Base-by-base conservation (phyloP, 2,329 filamentous ascomycete species). In the Magnaporthiopsis poae region DNA sequence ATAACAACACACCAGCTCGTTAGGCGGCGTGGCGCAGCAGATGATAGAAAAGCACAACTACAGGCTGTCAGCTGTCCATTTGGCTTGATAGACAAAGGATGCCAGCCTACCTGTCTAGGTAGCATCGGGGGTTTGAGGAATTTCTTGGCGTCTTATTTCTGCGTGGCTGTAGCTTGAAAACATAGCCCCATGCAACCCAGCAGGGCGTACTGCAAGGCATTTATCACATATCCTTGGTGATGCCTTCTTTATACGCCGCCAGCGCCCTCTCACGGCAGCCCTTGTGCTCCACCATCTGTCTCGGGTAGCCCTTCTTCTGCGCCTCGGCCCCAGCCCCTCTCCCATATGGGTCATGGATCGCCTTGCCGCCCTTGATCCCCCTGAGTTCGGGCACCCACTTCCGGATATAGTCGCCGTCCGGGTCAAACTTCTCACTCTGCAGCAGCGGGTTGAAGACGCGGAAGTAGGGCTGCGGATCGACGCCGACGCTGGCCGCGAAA, bases 371-470 rank as follows among this genome's bases (percentile, higher is more conserved):
- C 71, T 84, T 74, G 2, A 94, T 76, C 0, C 76, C 82, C 33
- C 77, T 81, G 68, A 96, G 78, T 77, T 96, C 92, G 0, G 88
- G 88, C 11, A 96, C 81, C 92, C 92, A 96, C 68, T 86, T 86
- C 56, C 90, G 83, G 66, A 96, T 96, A 74, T 94, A 96, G 21
- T 86, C 85, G 0, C 92, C 93, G 0, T 89, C 80, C 0, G 84
- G 80, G 73, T 96, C 92, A 71, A 96, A 96, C 76, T 90, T 93
- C 80, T 95, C 90, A 71, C 89, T 91, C 79, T 96, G 92, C 25
- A 91, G 78, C 61, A 92, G 75, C 0, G 92, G 92, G 72, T 96
- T 96, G 77, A 96, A 96, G 65, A 96, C 90, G 8, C 92, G 84
- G 69, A 96, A 96, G 74, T 96, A 96, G 0, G 92, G 92, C 35